Evolutionary conservation across 371 early-diverging fungal species (phyloP), one percentile per base, ranked within the genome.

Genomic region (Mucor plumbeus): DNA sequence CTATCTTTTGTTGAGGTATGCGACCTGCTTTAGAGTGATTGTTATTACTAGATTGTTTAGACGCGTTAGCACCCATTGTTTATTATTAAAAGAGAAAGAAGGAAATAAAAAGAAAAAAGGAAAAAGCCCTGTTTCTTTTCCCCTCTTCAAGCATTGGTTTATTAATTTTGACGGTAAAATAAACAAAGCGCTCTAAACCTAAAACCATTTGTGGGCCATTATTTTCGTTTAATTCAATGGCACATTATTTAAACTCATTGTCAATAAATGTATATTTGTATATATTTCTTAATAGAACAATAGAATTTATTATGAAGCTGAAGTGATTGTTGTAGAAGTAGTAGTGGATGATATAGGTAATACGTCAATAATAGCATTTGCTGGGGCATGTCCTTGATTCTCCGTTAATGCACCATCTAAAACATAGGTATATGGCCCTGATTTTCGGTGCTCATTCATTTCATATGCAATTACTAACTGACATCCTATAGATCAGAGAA

Each of bases 351-450:
- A 15, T 56, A 56, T 5, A 17, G 69, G 36, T 15, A 55, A 38
- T 8, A 77, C 55, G 17, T 78, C 79, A 50, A 73, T 71, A 13
- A 80, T 65, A 2, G 81, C 78, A 65, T 78, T 78, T 6, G 72
- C 72, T 41, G 85, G 85, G 9, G 78, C 77, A 33, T 77, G 78
- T 14, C 90, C 88, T 70, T 89, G 90, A 26, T 76, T 72, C 59
- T 88, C 87, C 7, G 85, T 86, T 64, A 89, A 69, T 33, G 88
- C 81, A 15, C 87, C 83, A 41, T 89, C 87, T 13, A 87, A 73
- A 38, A 89, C 77, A 65, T 89, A 89, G 3, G 88, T 89, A 58
- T 84, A 88, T 3, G 80, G 78, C 0, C 87, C 88, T 14, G 74
- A 67, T 68, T 88, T 88, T 13, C 85, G 75, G 47, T 80, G 74